These are phyloP conservation scores for Parietichytrium sp. DNA, from an alignment of 108 stramenopile genomes.

Conservation along the genomic window DNA sequence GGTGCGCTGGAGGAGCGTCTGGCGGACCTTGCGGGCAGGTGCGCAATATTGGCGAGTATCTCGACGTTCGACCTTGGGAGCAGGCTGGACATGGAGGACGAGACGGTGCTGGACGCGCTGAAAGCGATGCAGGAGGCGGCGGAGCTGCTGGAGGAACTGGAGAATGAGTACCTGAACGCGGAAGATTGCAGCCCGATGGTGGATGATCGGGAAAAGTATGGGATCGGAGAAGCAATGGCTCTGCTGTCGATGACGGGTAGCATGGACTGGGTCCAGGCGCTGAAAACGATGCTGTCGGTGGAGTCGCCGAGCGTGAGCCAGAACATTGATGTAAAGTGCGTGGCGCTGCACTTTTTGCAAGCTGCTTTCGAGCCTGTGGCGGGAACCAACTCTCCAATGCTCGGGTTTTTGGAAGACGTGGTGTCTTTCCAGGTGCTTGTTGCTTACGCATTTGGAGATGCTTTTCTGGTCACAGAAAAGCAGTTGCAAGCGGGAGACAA, in stretches of 20 bases:
- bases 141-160: conserved; percentile 1
- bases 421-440: conserved; percentile 12
- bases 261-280: background rate
- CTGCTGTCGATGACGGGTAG: background rate
- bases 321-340: background rate
- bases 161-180: background rate
- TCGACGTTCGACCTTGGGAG: background rate
- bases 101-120: conserved; percentile 8
- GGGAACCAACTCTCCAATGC: background rate
- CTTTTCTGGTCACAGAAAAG: too few species aligned
- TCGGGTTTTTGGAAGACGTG: background rate
- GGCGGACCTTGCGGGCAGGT: too few species aligned
- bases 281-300: background rate
- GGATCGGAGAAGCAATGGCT: background rate
- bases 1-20: too few species aligned
- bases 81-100: conserved; percentile 11
- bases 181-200: background rate
- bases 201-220: background rate
- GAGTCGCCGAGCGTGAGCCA: background rate
- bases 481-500: too few species aligned
- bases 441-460: conserved; percentile 29
- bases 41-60: too few species aligned
- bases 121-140: background rate
- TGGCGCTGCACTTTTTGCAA: background rate
- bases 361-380: background rate